Evolutionary conservation across 805 yeast species (phyloP), one percentile per base, ranked within the genome.

Genomic region (Ogataea angusta): DNA sequence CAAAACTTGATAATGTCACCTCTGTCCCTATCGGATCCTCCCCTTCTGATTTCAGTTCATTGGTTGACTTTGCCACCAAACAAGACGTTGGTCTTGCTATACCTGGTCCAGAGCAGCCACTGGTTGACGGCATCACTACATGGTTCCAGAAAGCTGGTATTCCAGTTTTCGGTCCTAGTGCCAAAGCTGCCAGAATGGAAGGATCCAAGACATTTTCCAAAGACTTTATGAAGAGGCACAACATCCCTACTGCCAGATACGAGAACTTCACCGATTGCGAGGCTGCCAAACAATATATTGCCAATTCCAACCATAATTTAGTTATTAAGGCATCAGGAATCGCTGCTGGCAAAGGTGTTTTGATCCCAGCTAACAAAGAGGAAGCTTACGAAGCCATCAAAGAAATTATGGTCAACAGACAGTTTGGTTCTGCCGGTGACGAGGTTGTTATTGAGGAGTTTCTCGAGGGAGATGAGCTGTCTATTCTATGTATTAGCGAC

Each of bases 41-140:
- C 18, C 76, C 80, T 45, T 67, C 65, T n/a, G 83, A 89, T 51
- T 93, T 93, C 54, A 73, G 72, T 1, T 66, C 68, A 23, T 73
- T 93, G 46, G 86, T 80, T 42, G 68, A 79, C 43, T 90, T 90
- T 64, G 96, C 97, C 5, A 60, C 71, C 12, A 76, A 76, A 21
- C 69, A 90, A 40, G 54, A 75, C 5, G 74, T 93, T 39, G 75
- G 71, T 37, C 70, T 93, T 42, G 98, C 88, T 5, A 72, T 93
- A 31, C 98, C 99, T 26, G 99, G 99, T 24, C 99, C 99, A n/a
- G 99, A 93, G 67, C 96, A 89, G 67, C 98, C 99, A 26, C 72
- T 95, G 47, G 97, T 95, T 23, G 97, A 93, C 57, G 99, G 99
- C 37, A 80, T 93, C 46, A 63, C 90, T 19, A 63, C 81, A 13